A percentile compares a stretch with the other conserved stretches of the same genome.
Evolutionary conservation across 805 yeast species (phyloP).

Genomic region (Wickerhamiella dianesei): DNA sequence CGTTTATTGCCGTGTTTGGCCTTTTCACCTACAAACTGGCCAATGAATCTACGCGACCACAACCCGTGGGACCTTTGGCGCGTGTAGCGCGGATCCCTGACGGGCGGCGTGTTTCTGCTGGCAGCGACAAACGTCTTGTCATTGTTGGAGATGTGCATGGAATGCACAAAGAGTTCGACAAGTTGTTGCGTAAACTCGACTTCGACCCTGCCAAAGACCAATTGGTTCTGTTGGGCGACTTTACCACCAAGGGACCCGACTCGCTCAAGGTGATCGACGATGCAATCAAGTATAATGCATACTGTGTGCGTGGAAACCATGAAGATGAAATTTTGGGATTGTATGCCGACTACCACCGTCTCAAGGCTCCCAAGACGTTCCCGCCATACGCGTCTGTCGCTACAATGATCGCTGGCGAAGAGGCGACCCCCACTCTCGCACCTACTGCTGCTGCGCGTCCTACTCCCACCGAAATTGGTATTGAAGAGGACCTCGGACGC

Average conservation of each 20-base stretch:
- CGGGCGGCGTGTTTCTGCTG: not conserved
- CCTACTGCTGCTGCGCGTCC: conserved; percentile 2
- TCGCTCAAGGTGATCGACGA: conserved; percentile 55
- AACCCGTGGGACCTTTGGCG: not conserved
- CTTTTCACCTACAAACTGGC: not conserved
- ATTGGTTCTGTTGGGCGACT: conserved; percentile 69
- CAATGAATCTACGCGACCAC: not conserved
- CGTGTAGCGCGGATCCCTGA: not conserved
- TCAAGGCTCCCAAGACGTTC: conserved; percentile 22
- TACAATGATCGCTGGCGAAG: conserved; percentile 13
- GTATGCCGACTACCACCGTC: conserved; percentile 48
- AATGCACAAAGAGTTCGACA: conserved; percentile 39
- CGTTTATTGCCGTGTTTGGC: not conserved
- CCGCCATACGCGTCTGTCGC: conserved; percentile 18
- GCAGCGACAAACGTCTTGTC: conserved; percentile 34
- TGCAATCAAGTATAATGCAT: conserved; percentile 44
- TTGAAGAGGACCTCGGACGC: conserved; percentile 7
- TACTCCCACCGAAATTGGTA: not conserved
- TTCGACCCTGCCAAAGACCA: conserved; percentile 33
- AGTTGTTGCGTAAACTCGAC: conserved; percentile 39
- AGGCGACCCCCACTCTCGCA: conserved; percentile 12
- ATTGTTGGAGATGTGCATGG: conserved; percentile 88
- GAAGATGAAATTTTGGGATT: conserved; percentile 57
- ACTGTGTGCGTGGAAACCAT: conserved; percentile 81
- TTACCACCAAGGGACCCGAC: conserved; percentile 71